Evolutionary conservation across 176 grass and related monocot genomes (phyloP).

Genomic region (Eleusine indica): DNA sequence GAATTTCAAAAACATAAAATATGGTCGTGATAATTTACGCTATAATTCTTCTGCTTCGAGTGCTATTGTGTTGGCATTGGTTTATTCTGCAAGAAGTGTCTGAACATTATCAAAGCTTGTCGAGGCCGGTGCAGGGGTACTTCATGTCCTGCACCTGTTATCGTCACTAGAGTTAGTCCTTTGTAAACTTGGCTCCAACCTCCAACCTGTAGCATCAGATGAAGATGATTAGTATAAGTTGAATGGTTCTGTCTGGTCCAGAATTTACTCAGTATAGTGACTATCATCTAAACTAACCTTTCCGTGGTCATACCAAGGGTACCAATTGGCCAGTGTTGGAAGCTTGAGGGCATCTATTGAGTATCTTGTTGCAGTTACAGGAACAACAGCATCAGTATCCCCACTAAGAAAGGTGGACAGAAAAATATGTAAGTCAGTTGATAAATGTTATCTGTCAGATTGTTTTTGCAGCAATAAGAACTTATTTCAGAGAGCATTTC

Average conservation of each 20-base stretch:
- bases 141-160: conserved; percentile 83
- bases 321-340: conserved; percentile 71
- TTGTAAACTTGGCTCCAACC: conserved; percentile 93
- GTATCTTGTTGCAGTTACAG: conserved; percentile 93
- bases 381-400: conserved; percentile 97
- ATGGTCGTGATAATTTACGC: conserved; percentile 30
- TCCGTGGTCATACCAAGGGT: conserved; percentile 85
- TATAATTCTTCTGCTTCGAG: conserved; percentile 41
- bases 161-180: conserved; percentile 80
- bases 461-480: conserved; percentile 13
- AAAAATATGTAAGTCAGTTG: not conserved
- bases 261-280: conserved; percentile 3
- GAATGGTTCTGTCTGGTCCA: not conserved
- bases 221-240: not conserved
- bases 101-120: conserved; percentile 68
- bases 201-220: conserved; percentile 68
- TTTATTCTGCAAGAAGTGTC: conserved; percentile 66
- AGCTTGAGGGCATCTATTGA: conserved; percentile 86
- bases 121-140: conserved; percentile 66
- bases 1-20: conserved; percentile 26
- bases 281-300: conserved; percentile 55
- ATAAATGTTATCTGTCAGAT: not conserved
- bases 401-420: conserved; percentile 53
- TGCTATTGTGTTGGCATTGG: conserved; percentile 54
- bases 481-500: not conserved